These are phyloP conservation scores for Agaricus blazei DNA, from an alignment of 768 basidiomycete genomes.

Conservation along the genomic window DNA sequence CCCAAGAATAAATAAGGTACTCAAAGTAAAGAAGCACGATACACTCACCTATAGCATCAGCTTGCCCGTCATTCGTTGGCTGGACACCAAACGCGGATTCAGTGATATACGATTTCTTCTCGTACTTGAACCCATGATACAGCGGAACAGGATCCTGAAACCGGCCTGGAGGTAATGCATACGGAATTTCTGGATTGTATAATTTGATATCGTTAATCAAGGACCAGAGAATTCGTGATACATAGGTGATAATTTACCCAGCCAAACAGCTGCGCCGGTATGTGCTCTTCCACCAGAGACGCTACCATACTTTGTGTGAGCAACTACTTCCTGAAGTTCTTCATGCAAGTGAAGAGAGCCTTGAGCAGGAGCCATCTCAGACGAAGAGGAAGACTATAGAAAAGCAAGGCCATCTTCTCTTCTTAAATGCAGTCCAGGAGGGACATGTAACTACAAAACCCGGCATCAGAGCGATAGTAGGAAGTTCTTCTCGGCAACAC, in stretches of 20 bases:
- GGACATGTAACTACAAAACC: no score
- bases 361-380: no score
- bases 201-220: background rate
- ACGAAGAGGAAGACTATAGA: no score
- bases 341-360: constrained; percentile 43
- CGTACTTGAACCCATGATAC: constrained; percentile 49
- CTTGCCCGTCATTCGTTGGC: constrained; percentile 61
- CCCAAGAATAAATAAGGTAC: no score
- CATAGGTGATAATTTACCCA: constrained; percentile 37
- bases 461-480: no score
- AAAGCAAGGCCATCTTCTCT: no score
- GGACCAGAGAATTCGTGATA: background rate
- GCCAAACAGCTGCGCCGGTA: constrained; percentile 59
- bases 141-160: constrained; percentile 61
- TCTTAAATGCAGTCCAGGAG: no score
- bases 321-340: constrained; percentile 44
- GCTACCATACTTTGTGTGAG: constrained; percentile 50
- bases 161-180: constrained; percentile 58
- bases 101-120: constrained; percentile 51
- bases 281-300: constrained; percentile 54
- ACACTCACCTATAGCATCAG: constrained; percentile 30
- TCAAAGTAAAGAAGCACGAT: no score
- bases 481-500: no score
- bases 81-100: constrained; percentile 61
- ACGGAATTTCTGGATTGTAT: constrained; percentile 56